These are phyloP conservation scores for Cucumis cinereus DNA, from an alignment of 306 rosid genomes.

Conservation along the genomic window DNA sequence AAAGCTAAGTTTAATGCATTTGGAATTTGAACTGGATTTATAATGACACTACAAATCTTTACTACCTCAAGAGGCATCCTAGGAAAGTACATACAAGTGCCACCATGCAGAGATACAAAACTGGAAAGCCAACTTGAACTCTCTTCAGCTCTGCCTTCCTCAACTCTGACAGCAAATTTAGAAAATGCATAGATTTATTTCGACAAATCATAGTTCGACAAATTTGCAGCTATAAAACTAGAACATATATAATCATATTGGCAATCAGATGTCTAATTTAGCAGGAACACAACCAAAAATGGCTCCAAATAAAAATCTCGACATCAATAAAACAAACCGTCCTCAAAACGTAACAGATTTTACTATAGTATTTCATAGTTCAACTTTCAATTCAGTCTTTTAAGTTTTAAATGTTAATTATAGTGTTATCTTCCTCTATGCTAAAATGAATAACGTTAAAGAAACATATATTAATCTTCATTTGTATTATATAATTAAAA, in stretches of 20 bases:
- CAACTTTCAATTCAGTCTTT: not conserved
- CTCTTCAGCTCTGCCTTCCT: conserved; percentile 30
- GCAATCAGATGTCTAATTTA: not conserved
- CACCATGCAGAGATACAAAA: conserved; percentile 66
- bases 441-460: too few species aligned
- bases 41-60: conserved; percentile 8
- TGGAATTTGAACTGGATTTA: not conserved
- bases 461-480: too few species aligned
- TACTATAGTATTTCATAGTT: not conserved
- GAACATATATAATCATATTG: not conserved
- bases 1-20: too few species aligned
- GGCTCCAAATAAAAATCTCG: not conserved
- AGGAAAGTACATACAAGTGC: conserved; percentile 43
- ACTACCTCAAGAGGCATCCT: conserved; percentile 44
- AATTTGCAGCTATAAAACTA: not conserved
- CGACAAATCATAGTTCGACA: not conserved
- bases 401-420: not conserved
- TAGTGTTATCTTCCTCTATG: too few species aligned
- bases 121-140: conserved; percentile 65
- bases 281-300: not conserved
- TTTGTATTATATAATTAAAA: too few species aligned
- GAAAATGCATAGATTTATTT: too few species aligned
- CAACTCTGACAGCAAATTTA: conserved; percentile 45
- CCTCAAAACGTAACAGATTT: not conserved
- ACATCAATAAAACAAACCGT: not conserved